phyloP scores from a whole-genome alignment of 441 rosid species.

The Codiaeum variegatum region DNA sequence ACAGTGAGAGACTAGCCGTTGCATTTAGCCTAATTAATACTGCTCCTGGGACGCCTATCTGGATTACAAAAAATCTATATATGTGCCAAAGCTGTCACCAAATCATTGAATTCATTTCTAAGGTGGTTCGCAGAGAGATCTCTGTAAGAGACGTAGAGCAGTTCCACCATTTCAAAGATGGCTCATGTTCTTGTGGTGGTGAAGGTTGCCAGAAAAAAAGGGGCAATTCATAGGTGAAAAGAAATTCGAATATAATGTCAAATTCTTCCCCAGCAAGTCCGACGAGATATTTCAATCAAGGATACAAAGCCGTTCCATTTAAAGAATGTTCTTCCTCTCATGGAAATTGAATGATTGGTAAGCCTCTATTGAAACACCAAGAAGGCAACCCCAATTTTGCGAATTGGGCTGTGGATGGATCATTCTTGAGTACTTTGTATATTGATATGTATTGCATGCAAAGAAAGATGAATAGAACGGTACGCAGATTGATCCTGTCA shows the following conservation, averaged over 20 bases:
- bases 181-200: constrained; percentile 75
- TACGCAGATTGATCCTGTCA: neutral
- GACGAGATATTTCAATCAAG: constrained; percentile 1
- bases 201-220: constrained; percentile 38
- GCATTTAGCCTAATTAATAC: constrained; percentile 74
- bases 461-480: neutral
- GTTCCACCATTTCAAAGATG: constrained; percentile 84
- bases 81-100: constrained; percentile 78
- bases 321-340: neutral
- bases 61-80: constrained; percentile 86
- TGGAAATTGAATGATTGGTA: neutral
- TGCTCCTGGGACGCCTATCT: constrained; percentile 81
- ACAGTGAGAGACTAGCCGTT: constrained; percentile 80
- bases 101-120: constrained; percentile 69
- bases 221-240: constrained; percentile 10
- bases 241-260: neutral
- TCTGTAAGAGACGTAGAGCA: constrained; percentile 76
- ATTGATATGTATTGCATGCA: neutral
- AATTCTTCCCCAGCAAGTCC: neutral
- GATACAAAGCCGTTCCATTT: neutral
- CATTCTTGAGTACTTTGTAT: neutral
- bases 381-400: neutral
- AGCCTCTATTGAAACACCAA: neutral
- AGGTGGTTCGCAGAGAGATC: constrained; percentile 77
- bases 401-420: neutral